Conservation (phyloP, 2,329 filamentous ascomycete genomes). For the Colletotrichum sp. region DNA sequence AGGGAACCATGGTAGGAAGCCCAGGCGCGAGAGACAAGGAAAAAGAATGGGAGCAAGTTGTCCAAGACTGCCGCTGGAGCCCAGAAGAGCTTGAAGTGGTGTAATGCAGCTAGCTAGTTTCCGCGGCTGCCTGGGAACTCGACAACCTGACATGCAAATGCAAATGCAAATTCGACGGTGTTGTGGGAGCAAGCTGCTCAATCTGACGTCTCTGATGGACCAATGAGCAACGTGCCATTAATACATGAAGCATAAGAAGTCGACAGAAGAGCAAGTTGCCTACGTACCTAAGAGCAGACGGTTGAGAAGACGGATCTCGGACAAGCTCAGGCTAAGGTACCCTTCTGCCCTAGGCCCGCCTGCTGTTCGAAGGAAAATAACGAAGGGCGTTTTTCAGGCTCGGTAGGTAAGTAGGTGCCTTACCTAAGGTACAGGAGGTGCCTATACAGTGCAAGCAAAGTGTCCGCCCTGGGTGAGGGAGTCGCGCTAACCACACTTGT, state of each 20-base stretch:
- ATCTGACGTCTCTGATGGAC: not conserved
- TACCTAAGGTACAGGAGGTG: not conserved
- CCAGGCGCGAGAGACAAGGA: not conserved
- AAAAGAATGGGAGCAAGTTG: not conserved
- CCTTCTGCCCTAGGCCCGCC: not conserved
- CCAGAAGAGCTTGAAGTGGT: not conserved
- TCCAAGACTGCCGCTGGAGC: not conserved
- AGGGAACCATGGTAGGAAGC: not conserved
- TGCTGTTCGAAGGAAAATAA: not conserved
- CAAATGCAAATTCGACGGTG: not conserved
- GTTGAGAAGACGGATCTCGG: not conserved
- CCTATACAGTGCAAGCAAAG: slow-evolving; percentile 4
- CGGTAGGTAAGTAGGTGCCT: no score
- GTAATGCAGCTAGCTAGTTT: not conserved
- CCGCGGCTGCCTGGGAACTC: not conserved
- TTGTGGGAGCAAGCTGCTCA: not conserved
- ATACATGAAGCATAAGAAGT: not conserved
- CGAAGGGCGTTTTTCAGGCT: not conserved
- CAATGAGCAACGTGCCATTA: not conserved
- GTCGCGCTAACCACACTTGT: not conserved
- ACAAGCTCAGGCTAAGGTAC: not conserved
- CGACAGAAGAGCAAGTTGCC: not conserved
- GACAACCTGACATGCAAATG: not conserved
- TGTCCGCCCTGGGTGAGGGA: not conserved
- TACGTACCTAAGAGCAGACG: not conserved